phyloP scores from a whole-genome alignment of 2,329 filamentous ascomycete genomes.

The Verticillium nonalfalfae region DNA sequence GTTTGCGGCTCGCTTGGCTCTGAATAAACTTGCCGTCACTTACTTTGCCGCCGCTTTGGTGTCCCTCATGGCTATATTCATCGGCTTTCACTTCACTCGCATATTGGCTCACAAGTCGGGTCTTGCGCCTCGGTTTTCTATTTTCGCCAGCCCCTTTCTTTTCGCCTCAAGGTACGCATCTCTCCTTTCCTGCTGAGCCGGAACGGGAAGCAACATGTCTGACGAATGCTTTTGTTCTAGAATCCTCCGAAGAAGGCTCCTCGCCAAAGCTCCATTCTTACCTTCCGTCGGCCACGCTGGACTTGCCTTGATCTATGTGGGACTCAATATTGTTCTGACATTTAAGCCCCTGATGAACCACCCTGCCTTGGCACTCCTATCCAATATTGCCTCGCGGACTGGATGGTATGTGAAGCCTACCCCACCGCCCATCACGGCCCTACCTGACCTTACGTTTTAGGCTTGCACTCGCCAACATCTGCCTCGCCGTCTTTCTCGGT shows the following conservation, averaged over 20 bases:
- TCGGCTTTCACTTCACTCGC: slow-evolving; percentile 7
- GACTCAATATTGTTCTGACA: slow-evolving; percentile 24
- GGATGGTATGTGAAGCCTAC: slow-evolving; percentile 25
- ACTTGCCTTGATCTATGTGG: slow-evolving; percentile 20
- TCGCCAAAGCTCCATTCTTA: slow-evolving; percentile 8
- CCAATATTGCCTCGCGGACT: slow-evolving; percentile 28
- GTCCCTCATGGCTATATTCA: slow-evolving; percentile 5
- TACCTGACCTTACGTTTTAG: slow-evolving; percentile 14
- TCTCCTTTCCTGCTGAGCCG: too few species aligned
- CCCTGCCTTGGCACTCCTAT: slow-evolving; percentile 17
- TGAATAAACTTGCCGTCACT: slow-evolving; percentile 18
- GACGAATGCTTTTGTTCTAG: slow-evolving; percentile 1
- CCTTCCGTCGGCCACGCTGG: slow-evolving; percentile 21
- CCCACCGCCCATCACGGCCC: neutral
- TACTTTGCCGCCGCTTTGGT: slow-evolving; percentile 13
- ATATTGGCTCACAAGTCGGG: slow-evolving; percentile 4
- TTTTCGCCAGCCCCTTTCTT: slow-evolving; percentile 5
- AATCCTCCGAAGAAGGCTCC: slow-evolving; percentile 4
- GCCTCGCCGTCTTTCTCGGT: slow-evolving; percentile 45
- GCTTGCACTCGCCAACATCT: slow-evolving; percentile 37
- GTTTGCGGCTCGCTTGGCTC: slow-evolving; percentile 9
- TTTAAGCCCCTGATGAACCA: slow-evolving; percentile 25
- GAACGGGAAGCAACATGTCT: neutral
- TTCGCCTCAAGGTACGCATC: slow-evolving; percentile 6
- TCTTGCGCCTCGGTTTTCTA: slow-evolving; percentile 1